Evolutionary conservation across 2,329 filamentous ascomycete genomes (phyloP).

Genomic region (Arthrobotrys conoides): DNA sequence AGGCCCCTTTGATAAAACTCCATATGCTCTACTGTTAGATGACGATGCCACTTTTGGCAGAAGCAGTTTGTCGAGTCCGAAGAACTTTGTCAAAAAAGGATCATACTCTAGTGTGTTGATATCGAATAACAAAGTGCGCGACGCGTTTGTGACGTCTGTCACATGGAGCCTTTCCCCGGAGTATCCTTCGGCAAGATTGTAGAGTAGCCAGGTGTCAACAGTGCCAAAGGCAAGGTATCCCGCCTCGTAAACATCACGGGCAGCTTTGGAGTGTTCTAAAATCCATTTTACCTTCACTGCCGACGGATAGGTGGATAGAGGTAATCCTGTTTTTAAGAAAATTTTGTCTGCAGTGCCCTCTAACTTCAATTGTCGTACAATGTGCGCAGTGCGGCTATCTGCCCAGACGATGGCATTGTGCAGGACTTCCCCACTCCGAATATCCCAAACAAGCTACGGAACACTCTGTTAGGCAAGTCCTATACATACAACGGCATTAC

Average conservation of each 20-base stretch:
- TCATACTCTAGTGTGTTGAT: conserved; percentile 85
- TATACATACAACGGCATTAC: neutral
- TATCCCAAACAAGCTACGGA: conserved; percentile 79
- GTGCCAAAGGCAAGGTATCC: conserved; percentile 86
- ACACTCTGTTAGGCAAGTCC: neutral
- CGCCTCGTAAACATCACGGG: conserved; percentile 75
- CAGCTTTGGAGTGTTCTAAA: conserved; percentile 80
- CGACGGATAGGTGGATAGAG: conserved; percentile 88
- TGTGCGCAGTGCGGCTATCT: conserved; percentile 81
- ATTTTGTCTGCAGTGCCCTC: conserved; percentile 78
- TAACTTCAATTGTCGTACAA: conserved; percentile 82
- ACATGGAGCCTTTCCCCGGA: conserved; percentile 78
- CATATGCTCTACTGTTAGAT: conserved; percentile 80
- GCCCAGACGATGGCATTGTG: conserved; percentile 92
- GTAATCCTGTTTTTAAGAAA: conserved; percentile 80
- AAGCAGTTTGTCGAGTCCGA: conserved; percentile 80
- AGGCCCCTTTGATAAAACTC: conserved; percentile 75
- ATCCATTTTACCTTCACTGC: conserved; percentile 89
- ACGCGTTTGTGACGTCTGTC: conserved; percentile 89
- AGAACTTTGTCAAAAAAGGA: conserved; percentile 81
- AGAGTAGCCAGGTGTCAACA: conserved; percentile 89
- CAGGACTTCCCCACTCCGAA: conserved; percentile 81
- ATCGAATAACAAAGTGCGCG: conserved; percentile 95
- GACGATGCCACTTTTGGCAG: conserved; percentile 89
- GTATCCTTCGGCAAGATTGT: conserved; percentile 81